A percentile compares a stretch with the other conserved stretches of the same genome.
Conservation (phyloP, 2,329 filamentous ascomycete species). For the Colletotrichum scovillei region DNA sequence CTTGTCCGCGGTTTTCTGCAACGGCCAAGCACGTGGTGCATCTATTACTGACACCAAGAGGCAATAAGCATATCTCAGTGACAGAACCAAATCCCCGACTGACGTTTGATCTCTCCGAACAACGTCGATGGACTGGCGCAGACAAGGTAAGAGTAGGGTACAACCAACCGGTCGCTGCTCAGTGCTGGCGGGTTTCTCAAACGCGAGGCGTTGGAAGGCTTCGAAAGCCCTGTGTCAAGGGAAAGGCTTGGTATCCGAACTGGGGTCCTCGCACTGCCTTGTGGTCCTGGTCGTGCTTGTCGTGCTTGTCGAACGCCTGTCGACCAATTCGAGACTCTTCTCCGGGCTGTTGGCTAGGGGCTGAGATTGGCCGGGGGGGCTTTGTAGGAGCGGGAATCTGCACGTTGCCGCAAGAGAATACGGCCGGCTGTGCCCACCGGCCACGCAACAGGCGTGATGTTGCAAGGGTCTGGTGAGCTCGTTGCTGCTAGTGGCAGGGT, state of each 20-base stretch:
- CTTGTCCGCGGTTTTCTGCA: constrained; percentile 24
- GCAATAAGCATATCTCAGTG: constrained; percentile 34
- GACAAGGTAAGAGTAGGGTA: constrained; percentile 11
- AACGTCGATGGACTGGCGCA: constrained; percentile 43
- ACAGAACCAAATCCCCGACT: constrained; percentile 24
- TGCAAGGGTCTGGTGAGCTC: constrained; percentile 21
- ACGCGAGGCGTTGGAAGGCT: constrained; percentile 36
- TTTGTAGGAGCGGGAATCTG: constrained; percentile 36
- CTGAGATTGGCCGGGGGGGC: constrained; percentile 23
- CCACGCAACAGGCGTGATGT: constrained; percentile 29
- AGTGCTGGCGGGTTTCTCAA: constrained; percentile 25
- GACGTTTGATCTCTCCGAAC: constrained; percentile 45
- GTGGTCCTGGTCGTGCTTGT: constrained; percentile 4
- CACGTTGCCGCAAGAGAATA: constrained; percentile 38
- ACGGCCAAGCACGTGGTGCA: constrained; percentile 18
- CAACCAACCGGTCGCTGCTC: constrained; percentile 3
- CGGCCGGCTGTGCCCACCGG: constrained; percentile 27
- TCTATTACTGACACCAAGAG: constrained; percentile 18
- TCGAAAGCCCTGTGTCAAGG: constrained; percentile 8
- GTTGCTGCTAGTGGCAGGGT: constrained; percentile 16
- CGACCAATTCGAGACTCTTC: constrained; percentile 37
- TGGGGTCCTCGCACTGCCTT: constrained; percentile 15
- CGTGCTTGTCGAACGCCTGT: constrained; percentile 16
- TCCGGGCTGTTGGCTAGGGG: constrained; percentile 36
- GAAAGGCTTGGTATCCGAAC: constrained; percentile 10